Percentiles rank a stretch among this genome's conserved stretches.
Evolutionary conservation across 2,329 filamentous ascomycete genomes (phyloP).

Genomic region (Penicillium olsonii): DNA sequence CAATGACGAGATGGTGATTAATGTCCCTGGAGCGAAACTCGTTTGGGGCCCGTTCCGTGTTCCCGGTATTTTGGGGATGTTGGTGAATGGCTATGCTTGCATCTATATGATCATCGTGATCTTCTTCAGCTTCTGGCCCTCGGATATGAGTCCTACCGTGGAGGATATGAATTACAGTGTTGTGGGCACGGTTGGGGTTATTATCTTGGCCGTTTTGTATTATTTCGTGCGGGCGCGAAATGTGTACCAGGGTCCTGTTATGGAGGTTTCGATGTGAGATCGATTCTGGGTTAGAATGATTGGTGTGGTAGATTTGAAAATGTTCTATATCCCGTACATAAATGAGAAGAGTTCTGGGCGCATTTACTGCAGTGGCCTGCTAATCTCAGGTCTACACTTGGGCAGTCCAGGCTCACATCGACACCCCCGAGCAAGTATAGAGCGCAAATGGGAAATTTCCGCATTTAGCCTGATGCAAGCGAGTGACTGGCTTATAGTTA

Average conservation of each 20-base stretch:
- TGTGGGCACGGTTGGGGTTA: constrained; percentile 42
- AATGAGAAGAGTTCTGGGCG: not conserved
- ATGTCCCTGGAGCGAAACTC: constrained; percentile 20
- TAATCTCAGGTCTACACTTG: not conserved
- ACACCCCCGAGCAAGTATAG: not conserved
- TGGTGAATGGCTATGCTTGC: constrained; percentile 46
- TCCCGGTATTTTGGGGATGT: constrained; percentile 44
- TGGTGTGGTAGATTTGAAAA: not conserved
- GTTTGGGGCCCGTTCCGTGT: constrained; percentile 29
- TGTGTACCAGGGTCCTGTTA: constrained; percentile 33
- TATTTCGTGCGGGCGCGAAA: constrained; percentile 35
- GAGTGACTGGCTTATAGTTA: not conserved
- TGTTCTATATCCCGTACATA: not conserved
- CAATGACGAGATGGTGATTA: constrained; percentile 35
- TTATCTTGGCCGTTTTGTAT: constrained; percentile 43
- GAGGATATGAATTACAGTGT: constrained; percentile 52
- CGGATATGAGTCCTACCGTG: constrained; percentile 35
- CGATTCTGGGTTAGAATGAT: too few species aligned
- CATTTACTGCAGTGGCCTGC: not conserved
- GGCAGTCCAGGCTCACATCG: not conserved
- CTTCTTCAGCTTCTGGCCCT: constrained; percentile 52
- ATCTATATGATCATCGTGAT: constrained; percentile 47
- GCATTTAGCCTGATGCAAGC: not conserved
- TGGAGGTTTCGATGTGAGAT: constrained; percentile 15
- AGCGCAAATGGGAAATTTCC: not conserved